Evolutionary conservation across 257 asterid genomes (phyloP).

Genomic region (Fraxinus quadrangulata): DNA sequence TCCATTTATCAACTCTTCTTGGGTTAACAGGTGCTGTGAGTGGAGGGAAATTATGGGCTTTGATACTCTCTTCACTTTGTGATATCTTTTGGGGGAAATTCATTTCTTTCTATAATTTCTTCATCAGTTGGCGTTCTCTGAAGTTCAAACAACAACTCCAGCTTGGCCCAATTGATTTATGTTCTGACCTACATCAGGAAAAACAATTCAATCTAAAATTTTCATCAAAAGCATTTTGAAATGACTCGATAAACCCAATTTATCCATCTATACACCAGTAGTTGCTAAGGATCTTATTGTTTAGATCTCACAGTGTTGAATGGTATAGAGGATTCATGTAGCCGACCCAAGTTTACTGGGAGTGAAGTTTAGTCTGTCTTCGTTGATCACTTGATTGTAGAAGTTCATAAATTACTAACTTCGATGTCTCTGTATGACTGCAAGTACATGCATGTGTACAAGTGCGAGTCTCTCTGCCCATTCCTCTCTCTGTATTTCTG

Average conservation of each 20-base stretch:
- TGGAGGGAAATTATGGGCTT: conserved; percentile 72
- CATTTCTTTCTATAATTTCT: conserved; percentile 61
- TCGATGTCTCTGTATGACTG: no score
- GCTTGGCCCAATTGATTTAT: conserved; percentile 69
- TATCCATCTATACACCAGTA: no score
- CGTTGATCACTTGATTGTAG: no score
- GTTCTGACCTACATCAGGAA: conserved; percentile 53
- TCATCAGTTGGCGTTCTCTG: conserved; percentile 65
- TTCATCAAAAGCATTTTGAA: neutral
- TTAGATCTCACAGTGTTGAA: no score
- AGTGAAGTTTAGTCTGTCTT: no score
- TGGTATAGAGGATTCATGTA: no score
- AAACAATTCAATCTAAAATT: conserved; percentile 4
- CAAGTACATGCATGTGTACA: no score
- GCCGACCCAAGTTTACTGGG: no score
- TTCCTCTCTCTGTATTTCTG: no score
- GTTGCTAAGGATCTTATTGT: no score
- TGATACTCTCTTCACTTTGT: conserved; percentile 72
- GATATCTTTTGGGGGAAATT: conserved; percentile 70
- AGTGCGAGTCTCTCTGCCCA: no score
- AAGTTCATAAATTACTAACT: no score
- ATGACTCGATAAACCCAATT: neutral
- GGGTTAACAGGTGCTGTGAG: conserved; percentile 60
- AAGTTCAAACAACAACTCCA: conserved; percentile 60
- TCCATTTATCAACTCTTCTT: conserved; percentile 73